Evolutionary conservation across 192 early-diverging fungal species (phyloP), one percentile per base, ranked within the genome.

Genomic region (Dissophora ornata): DNA sequence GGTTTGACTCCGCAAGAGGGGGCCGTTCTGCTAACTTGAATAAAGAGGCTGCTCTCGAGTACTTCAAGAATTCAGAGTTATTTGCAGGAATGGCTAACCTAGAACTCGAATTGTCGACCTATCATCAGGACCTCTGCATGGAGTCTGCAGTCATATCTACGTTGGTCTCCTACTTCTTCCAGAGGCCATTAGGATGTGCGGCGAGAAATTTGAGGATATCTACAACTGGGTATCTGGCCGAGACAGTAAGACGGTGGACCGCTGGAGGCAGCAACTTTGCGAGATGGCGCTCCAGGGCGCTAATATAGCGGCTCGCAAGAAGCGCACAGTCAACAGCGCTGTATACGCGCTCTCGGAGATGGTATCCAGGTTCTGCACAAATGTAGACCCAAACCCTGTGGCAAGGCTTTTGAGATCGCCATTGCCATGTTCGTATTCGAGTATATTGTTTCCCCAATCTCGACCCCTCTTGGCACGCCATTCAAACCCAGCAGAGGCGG

Each of bases 221-320:
- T 24, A 29, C 30, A 45, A 15, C 29, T 65, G 62, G 62, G 52
- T 65, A 29, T 21, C 32, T 1, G 18, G 18, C 3, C 62, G 62
- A 33, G 62, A 65, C 15, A 29, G 9, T 26, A 65, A 55, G 52
- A 47, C 55, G 13, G 50, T 41, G 11, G 30, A 9, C 32, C 62
- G 62, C 18, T 65, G 62, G 62, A 54, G 62, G 26, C 62, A 65
- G 21, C 62, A 65, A 13, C 36, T 65, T n/a, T 65, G 52, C 42
- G 10, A 46, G 22, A 10, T 65, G 46, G 36, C 26, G 8, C 6
- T 28, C 44, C 38, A 55, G 13, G 62, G 55, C 42, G 7, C 30
- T 42, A 22, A 65, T 1, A 29, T 24, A 33, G 46, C 55, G 50
- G 24, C 40, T 16, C 1, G 40, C 40, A 65, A 30, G 30, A 65